Evolutionary conservation across 1,284 basidiomycete species (phyloP).

Genomic region (Coniophora puteana): DNA sequence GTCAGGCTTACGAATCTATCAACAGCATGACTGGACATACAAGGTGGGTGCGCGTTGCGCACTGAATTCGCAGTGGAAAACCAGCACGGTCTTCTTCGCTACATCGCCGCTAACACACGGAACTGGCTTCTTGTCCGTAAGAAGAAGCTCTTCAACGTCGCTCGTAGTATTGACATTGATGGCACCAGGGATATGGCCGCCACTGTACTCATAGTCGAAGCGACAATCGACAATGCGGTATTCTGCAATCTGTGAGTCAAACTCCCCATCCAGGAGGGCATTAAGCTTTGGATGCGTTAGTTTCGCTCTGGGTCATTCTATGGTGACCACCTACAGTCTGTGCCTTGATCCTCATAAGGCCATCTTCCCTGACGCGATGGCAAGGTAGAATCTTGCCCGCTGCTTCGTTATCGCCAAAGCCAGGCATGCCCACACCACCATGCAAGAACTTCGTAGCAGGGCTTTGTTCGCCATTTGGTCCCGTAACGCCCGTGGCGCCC

Average conservation of each 20-base stretch:
- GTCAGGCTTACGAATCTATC: conserved; percentile 11
- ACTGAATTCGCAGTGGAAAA: conserved; percentile 99
- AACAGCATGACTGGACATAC: conserved; percentile 45
- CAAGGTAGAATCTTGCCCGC: conserved; percentile 94
- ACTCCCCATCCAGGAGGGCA: conserved; percentile 71
- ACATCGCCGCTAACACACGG: conserved; percentile 82
- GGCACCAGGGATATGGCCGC: conserved; percentile 91
- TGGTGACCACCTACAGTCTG: conserved; percentile 59
- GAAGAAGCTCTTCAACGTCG: conserved; percentile 78
- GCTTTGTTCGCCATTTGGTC: conserved; percentile 45
- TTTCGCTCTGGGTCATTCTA: neutral
- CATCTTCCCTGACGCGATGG: conserved; percentile 90
- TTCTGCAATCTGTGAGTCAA: conserved; percentile 56
- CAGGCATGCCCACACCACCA: conserved; percentile 59
- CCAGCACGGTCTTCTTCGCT: conserved; percentile 75
- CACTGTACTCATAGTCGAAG: conserved; percentile 95
- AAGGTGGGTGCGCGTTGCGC: conserved; percentile 94
- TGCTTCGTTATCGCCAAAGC: conserved; percentile 91
- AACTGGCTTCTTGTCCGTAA: conserved; percentile 61
- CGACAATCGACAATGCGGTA: conserved; percentile 93
- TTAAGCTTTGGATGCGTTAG: conserved; percentile 52
- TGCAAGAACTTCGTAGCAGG: conserved; percentile 53
- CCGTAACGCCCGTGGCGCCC: conserved; percentile 49
- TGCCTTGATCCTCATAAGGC: conserved; percentile 86
- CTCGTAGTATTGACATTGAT: conserved; percentile 88